Evolutionary conservation across 192 early-diverging fungal genomes (phyloP).

Genomic region (Gamsiella multidivaricata): DNA sequence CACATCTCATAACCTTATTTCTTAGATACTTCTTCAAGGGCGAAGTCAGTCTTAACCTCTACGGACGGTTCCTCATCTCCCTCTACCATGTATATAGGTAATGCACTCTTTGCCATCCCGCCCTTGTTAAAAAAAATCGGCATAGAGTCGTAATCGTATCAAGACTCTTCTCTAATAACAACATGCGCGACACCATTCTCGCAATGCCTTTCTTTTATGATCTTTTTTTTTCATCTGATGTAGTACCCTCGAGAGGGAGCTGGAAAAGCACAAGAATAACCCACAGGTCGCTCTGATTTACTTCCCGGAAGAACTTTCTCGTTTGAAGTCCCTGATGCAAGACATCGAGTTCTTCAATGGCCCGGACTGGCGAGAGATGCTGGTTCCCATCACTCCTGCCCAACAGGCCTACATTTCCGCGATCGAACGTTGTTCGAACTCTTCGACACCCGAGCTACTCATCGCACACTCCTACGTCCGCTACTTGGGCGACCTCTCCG

Average conservation of each 20-base stretch:
- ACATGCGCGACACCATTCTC: not conserved
- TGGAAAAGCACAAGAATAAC: constrained; percentile 60
- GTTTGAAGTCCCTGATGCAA: constrained; percentile 45
- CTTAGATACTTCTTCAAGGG: constrained; percentile 61
- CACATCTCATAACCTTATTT: not conserved
- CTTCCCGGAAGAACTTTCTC: constrained; percentile 63
- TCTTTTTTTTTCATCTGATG: not conserved
- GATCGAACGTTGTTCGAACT: constrained; percentile 52
- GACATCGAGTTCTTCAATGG: constrained; percentile 64
- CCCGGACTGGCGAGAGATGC: constrained; percentile 28
- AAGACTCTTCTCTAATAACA: not conserved
- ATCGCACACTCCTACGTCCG: constrained; percentile 65
- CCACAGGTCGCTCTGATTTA: constrained; percentile 56
- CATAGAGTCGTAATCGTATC: too few relatives aligned
- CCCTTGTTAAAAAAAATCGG: too few relatives aligned
- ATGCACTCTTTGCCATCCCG: too few relatives aligned
- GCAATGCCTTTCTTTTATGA: not conserved
- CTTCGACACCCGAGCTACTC: constrained; percentile 55
- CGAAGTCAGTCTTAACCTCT: constrained; percentile 50
- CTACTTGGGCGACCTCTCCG: constrained; percentile 67
- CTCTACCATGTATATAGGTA: constrained; percentile 63
- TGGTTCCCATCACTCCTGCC: constrained; percentile 55
- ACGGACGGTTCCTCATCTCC: constrained; percentile 60
- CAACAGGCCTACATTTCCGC: constrained; percentile 58
- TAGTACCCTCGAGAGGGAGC: constrained; percentile 56